Conservation (phyloP, 345 rosid genomes). For the Syzygium jambos region DNA sequence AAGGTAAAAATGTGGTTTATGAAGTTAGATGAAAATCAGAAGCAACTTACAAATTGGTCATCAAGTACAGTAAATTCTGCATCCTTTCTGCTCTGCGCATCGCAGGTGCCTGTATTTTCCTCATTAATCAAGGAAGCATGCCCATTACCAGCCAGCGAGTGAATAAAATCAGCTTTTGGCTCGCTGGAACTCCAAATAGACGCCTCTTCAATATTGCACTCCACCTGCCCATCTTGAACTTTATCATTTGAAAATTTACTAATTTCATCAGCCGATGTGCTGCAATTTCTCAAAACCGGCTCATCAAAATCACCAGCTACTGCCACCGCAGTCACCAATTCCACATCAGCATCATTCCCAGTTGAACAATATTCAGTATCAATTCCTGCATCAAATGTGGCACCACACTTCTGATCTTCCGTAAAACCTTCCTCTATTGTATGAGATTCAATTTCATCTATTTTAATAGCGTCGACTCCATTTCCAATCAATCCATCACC, state of each 20-base stretch:
- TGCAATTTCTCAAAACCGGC: neutral
- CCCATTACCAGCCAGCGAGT: neutral
- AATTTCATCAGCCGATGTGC: neutral
- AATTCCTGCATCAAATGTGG: neutral
- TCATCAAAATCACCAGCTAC: neutral
- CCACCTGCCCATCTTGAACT: neutral
- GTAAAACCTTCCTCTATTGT: neutral
- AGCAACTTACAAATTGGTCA: constrained; percentile 13
- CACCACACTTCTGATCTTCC: neutral
- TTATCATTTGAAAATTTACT: neutral
- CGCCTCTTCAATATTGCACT: neutral
- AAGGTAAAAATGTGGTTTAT: neutral
- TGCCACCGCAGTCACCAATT: neutral
- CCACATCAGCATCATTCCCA: neutral
- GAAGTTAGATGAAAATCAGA: neutral
- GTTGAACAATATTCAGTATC: neutral
- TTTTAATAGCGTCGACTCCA: constrained; percentile 16
- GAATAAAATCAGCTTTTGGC: neutral
- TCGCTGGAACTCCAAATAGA: neutral
- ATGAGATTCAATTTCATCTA: constrained; percentile 7
- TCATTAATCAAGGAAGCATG: constrained; percentile 6
- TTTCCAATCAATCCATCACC: constrained; percentile 14
- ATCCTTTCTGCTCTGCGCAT: neutral
- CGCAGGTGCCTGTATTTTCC: constrained; percentile 5
- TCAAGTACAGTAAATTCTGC: neutral